Conservation (phyloP, 768 basidiomycete species). For the Rubroboletus satanas region DNA sequence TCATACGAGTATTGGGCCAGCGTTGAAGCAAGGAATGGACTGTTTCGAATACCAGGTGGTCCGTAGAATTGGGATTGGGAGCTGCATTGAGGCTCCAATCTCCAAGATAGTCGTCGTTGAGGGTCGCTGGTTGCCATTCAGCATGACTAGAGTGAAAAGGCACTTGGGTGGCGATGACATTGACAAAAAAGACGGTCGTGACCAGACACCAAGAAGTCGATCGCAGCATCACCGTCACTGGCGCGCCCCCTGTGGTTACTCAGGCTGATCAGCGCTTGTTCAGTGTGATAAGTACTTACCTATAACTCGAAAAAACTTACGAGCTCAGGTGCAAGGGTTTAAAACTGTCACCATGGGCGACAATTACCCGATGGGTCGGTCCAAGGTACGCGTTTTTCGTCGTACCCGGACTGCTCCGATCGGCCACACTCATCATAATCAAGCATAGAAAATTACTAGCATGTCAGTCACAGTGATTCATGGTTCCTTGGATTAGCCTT, state of each 20-base stretch:
- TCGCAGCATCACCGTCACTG: not conserved
- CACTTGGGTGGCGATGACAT: not conserved
- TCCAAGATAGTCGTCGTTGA: not conserved
- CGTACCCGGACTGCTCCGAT: too few species aligned
- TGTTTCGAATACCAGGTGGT: slow-evolving; percentile 24
- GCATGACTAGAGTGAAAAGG: not conserved
- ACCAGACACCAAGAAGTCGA: not conserved
- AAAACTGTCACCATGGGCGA: not conserved
- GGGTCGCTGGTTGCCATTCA: not conserved
- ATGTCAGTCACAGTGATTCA: too few species aligned
- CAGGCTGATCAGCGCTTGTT: not conserved
- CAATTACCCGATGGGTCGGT: not conserved
- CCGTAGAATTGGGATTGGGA: slow-evolving; percentile 20
- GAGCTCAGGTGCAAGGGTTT: not conserved
- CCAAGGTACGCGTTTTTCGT: too few species aligned
- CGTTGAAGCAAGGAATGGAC: slow-evolving; percentile 32
- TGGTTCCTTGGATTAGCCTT: too few species aligned
- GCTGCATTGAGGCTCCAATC: not conserved
- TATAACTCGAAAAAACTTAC: too few species aligned
- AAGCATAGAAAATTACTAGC: too few species aligned
- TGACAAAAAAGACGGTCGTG: not conserved
- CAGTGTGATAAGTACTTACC: not conserved
- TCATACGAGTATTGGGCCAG: slow-evolving; percentile 42
- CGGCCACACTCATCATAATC: too few species aligned
- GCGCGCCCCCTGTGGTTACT: not conserved